phyloP scores from a whole-genome alignment of 148 eudicot species.

The Rhododendron kiyosumense region DNA sequence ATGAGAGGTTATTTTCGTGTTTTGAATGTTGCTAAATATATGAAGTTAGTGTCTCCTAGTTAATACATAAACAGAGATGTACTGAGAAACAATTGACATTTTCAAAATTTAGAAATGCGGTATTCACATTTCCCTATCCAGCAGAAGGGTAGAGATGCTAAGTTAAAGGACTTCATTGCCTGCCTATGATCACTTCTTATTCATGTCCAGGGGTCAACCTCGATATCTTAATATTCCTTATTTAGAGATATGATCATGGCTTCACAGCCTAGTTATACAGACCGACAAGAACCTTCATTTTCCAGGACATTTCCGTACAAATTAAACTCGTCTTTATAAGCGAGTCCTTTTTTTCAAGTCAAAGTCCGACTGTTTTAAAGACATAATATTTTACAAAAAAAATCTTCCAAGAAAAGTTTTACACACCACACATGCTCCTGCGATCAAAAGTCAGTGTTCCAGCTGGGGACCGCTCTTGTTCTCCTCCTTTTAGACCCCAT shows the following conservation, averaged over 20 bases:
- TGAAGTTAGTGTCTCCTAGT: too few relatives aligned
- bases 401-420: neutral
- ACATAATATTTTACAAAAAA: neutral
- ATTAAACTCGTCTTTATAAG: neutral
- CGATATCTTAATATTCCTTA: neutral
- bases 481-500: conserved; percentile 59
- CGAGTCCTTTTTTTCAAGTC: too few relatives aligned
- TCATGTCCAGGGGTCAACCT: neutral
- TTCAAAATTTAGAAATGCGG: neutral
- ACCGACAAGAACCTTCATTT: neutral
- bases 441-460: conserved; percentile 73
- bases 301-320: neutral
- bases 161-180: neutral
- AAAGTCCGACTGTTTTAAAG: neutral
- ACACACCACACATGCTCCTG: conserved; percentile 77
- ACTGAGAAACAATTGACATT: neutral
- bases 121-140: neutral
- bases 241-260: neutral
- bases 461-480: conserved; percentile 43
- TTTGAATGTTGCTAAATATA: neutral
- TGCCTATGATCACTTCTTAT: neutral
- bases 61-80: neutral
- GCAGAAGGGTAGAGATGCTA: neutral
- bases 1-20: neutral
- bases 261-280: neutral